Conservation (phyloP, 2,329 filamentous ascomycete genomes). For the Venturia effusa region DNA sequence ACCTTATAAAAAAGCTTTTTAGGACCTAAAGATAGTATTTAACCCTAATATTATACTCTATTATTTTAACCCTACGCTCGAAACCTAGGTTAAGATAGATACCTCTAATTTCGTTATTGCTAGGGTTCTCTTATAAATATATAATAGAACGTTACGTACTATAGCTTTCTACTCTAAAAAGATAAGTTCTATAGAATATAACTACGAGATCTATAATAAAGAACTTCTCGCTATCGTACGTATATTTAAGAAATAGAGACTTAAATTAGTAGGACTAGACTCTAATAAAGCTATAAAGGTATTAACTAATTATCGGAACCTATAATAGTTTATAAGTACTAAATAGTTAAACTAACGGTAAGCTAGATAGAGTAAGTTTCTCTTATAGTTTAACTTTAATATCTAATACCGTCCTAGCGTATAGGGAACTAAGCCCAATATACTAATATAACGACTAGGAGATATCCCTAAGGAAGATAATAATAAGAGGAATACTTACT, state of each 20-base stretch:
- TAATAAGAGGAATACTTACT: too few relatives aligned
- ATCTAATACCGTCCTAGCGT: too few relatives aligned
- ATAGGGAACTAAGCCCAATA: constrained; percentile 3
- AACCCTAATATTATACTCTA: constrained; percentile 13
- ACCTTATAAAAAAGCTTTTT: background rate
- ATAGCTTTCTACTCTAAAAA: constrained; percentile 17
- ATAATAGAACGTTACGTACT: constrained; percentile 9
- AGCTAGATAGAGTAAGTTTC: too few relatives aligned
- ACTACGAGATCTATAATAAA: too few relatives aligned
- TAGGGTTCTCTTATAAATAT: constrained; percentile 13
- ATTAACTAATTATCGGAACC: constrained; percentile 19
- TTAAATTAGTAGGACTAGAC: constrained; percentile 14
- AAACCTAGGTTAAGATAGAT: constrained; percentile 16
- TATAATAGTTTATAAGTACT: too few relatives aligned
- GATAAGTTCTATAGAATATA: too few relatives aligned
- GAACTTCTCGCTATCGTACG: too few relatives aligned
- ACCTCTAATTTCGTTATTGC: too few relatives aligned
- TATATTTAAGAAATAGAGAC: constrained; percentile 15
- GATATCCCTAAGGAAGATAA: too few relatives aligned
- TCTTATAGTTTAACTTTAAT: too few relatives aligned
- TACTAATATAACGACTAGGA: background rate
- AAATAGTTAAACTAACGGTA: too few relatives aligned
- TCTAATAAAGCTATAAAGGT: constrained; percentile 12
- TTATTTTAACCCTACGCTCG: constrained; percentile 14
- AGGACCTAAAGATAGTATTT: constrained; percentile 13